Conservation (phyloP, 768 basidiomycete species). For the Tricholoma bakamatsutake region DNA sequence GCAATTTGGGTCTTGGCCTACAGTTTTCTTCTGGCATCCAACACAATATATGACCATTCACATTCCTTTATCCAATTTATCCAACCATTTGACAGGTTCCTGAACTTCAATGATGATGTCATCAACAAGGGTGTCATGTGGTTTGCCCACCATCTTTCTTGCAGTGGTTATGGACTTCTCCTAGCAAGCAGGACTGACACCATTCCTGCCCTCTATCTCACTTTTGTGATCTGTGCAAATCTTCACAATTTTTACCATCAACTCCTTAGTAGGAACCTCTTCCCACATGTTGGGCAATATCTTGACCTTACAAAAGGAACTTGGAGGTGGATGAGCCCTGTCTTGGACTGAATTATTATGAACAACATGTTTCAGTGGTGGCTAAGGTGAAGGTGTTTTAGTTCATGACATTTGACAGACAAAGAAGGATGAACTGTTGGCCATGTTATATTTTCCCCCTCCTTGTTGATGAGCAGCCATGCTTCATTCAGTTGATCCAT, state of each 20-base stretch:
- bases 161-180: background rate
- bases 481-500: conserved; percentile 10
- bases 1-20: conserved; percentile 6
- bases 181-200: conserved; percentile 6
- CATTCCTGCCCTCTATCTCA: conserved; percentile 2
- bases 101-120: background rate
- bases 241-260: background rate
- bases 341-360: background rate
- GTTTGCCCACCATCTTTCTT: conserved; percentile 6
- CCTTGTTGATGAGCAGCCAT: background rate
- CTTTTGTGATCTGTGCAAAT: conserved; percentile 4
- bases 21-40: conserved; percentile 6
- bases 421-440: conserved; percentile 5
- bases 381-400: background rate
- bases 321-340: background rate
- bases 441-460: conserved; percentile 6
- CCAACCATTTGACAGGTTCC: background rate
- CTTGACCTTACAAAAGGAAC: background rate
- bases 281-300: background rate
- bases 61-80: background rate
- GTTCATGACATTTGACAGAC: background rate
- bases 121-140: conserved; percentile 7
- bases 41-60: conserved; percentile 9
- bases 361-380: background rate
- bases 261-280: background rate